phyloP scores from a whole-genome alignment of 108 stramenopile species.

The Cylindrotheca closterium region DNA sequence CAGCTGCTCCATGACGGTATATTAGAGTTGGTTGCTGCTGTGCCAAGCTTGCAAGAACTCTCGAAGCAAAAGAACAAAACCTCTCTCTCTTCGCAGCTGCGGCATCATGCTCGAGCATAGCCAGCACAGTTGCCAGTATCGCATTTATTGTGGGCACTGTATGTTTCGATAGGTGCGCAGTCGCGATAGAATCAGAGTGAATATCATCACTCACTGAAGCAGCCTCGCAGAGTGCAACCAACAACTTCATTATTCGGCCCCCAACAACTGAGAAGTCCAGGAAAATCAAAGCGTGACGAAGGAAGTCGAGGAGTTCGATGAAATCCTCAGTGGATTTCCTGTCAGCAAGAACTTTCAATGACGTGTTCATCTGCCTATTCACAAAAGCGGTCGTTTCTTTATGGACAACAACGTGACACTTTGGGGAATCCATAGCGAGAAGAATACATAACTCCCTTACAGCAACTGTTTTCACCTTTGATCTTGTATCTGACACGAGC shows the following conservation, averaged over 20 bases:
- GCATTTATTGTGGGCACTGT: constrained; percentile 40
- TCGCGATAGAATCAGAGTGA: constrained; percentile 29
- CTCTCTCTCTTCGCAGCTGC: background rate
- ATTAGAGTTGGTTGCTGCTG: constrained; percentile 47
- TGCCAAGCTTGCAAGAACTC: constrained; percentile 61
- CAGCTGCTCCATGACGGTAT: constrained; percentile 25
- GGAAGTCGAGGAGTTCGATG: constrained; percentile 17
- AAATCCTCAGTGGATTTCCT: constrained; percentile 9
- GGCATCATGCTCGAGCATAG: constrained; percentile 36
- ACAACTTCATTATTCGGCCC: constrained; percentile 43
- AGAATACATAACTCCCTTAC: constrained; percentile 41
- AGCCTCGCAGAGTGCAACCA: constrained; percentile 42
- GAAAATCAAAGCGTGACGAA: constrained; percentile 34
- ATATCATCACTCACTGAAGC: constrained; percentile 5
- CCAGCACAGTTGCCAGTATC: constrained; percentile 43
- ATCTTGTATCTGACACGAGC: constrained; percentile 47
- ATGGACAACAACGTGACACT: constrained; percentile 26
- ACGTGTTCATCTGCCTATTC: constrained; percentile 9
- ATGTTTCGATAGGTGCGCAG: constrained; percentile 19
- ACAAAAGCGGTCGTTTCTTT: constrained; percentile 13
- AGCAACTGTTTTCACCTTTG: constrained; percentile 59
- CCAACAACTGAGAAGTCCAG: constrained; percentile 46
- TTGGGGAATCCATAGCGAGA: constrained; percentile 30
- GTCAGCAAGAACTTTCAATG: constrained; percentile 17
- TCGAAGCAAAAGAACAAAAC: constrained; percentile 43